Percentiles rank a stretch among this genome's conserved stretches.
Conservation (phyloP, 106 monocot genomes). For the Dioscorea alata region DNA sequence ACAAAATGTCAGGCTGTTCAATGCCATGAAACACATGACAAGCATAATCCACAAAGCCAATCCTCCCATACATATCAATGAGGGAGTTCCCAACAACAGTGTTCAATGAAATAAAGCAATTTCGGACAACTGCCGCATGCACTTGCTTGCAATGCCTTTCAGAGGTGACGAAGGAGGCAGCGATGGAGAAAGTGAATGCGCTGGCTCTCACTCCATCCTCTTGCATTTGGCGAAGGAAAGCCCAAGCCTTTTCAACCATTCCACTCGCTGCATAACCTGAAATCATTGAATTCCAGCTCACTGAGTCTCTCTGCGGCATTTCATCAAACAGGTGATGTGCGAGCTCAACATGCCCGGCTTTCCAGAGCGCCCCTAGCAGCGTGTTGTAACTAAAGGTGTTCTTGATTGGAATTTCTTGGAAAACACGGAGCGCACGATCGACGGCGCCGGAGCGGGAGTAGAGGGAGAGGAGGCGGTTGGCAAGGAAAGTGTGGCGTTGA, state of each 20-base stretch:
- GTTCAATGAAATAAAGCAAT: slow-evolving; percentile 21
- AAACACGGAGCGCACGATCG: slow-evolving; percentile 10
- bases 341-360: slow-evolving; percentile 8
- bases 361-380: slow-evolving; percentile 13
- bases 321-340: slow-evolving; percentile 47
- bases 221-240: slow-evolving; percentile 28
- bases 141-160: slow-evolving; percentile 44
- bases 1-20: slow-evolving; percentile 46
- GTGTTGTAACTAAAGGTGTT: slow-evolving; percentile 61
- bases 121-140: slow-evolving; percentile 37
- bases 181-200: slow-evolving; percentile 49
- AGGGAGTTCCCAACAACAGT: slow-evolving; percentile 61
- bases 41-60: slow-evolving; percentile 38
- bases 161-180: slow-evolving; percentile 26
- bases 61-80: slow-evolving; percentile 63
- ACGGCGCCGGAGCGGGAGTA: slow-evolving; percentile 33
- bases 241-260: slow-evolving; percentile 9
- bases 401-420: slow-evolving; percentile 31
- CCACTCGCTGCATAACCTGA: slow-evolving; percentile 29
- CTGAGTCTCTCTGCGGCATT: slow-evolving; percentile 50
- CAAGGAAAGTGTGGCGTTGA: slow-evolving; percentile 30
- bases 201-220: slow-evolving; percentile 25
- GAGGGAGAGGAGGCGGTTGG: slow-evolving; percentile 43
- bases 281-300: slow-evolving; percentile 59
- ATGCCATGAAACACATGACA: slow-evolving; percentile 34